Evolutionary conservation across 257 asterid genomes (phyloP), one percentile per base, ranked within the genome.

Genomic region (Penstemon newberryi): DNA sequence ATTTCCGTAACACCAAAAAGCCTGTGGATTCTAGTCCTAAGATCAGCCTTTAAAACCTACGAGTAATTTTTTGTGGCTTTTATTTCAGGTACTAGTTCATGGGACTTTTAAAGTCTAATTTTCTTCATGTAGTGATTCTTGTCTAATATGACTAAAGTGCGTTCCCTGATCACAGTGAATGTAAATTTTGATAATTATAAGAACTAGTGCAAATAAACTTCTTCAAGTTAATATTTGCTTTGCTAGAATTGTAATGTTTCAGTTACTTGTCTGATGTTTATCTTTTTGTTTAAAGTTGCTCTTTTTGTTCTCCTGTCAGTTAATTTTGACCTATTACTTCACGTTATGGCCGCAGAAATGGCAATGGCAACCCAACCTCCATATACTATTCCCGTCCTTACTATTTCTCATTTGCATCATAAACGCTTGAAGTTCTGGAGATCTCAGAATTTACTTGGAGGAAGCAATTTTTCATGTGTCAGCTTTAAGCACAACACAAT

Each of bases 351-450:
- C 73, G 64, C 69, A 57, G 60, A 58, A 43, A 86, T 89, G 98
- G 78, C 87, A 62, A 71, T 77, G 74, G 55, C 76, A 51, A 55
- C 77, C 68, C 83, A 73, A 58, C 80, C 84, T 73, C 73, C 84
- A 15, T 70, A 78, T 70, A 57, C 75, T 71, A 47, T 70, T 47
- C 77, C 85, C 5, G 70, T 67, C 8, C 75, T 70, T 60, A 63
- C 74, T 55, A 68, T 63, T 59, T 76, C 78, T 40, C 76, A 5
- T 53, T 64, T 66, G 38, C 78, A 33, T 45, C 87, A 73, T 49
- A 79, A 77, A 12, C 76, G 52, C 61, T 60, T 58, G 55, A 82
- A 69, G 47, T 43, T 69, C 9, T 60, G 65, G 55, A 84, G 79
- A 60, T 76, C 66, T 63, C 86, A 73, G 10, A 74, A 65, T 67